These are phyloP conservation scores for Ophiostoma ips DNA, from an alignment of 2,329 filamentous ascomycete genomes.

Conservation along the genomic window DNA sequence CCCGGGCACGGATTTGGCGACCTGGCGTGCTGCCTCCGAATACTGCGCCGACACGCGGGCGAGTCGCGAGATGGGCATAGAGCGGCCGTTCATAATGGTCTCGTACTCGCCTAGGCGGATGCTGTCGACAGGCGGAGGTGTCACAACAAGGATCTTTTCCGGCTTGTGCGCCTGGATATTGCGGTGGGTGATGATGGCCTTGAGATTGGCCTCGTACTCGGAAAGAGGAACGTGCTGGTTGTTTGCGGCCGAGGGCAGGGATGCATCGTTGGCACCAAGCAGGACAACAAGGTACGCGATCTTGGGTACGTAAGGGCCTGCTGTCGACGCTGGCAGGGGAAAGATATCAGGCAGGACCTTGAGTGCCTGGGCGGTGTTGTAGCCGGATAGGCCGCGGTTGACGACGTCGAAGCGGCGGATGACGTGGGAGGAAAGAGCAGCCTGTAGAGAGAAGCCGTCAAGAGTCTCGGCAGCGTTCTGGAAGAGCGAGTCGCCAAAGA, in stretches of 20 bases:
- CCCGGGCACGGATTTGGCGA: constrained; percentile 56
- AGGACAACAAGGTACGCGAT: constrained; percentile 61
- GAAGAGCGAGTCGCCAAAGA: constrained; percentile 85
- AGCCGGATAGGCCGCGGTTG: constrained; percentile 78
- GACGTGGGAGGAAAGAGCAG: constrained; percentile 56
- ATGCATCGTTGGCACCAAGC: constrained; percentile 84
- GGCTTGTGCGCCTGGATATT: constrained; percentile 54
- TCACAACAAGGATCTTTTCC: constrained; percentile 63
- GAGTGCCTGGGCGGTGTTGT: constrained; percentile 65
- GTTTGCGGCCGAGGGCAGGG: constrained; percentile 45
- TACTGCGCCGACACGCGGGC: constrained; percentile 39
- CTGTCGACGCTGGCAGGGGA: constrained; percentile 37
- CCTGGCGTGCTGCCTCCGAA: constrained; percentile 43
- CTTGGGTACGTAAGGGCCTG: constrained; percentile 36
- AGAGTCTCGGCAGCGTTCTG: constrained; percentile 49
- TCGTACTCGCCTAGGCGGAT: constrained; percentile 43
- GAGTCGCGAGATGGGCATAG: constrained; percentile 26
- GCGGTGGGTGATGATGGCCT: constrained; percentile 57
- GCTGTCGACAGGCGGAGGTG: constrained; percentile 73
- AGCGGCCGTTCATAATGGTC: constrained; percentile 28
- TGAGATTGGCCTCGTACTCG: constrained; percentile 60
- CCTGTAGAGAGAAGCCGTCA: constrained; percentile 60
- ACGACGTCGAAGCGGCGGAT: constrained; percentile 69
- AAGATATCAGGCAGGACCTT: constrained; percentile 56
- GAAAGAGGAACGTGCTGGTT: constrained; percentile 68